Conservation (phyloP, 2,329 filamentous ascomycete species). For the Rutstroemia sp. region DNA sequence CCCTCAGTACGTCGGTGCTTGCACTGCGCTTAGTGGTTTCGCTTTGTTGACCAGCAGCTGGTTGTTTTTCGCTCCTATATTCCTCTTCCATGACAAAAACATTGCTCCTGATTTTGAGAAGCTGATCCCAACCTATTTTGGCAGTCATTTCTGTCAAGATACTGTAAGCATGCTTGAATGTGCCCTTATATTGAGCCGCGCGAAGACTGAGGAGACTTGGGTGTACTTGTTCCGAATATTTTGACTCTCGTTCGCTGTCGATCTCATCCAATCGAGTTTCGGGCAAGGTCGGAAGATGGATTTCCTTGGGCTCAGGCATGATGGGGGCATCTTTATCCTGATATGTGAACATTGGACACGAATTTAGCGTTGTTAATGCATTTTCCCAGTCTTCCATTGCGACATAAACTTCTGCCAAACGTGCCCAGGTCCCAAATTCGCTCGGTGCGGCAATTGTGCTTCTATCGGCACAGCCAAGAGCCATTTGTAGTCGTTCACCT, state of each 20-base stretch:
- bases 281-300: conserved; percentile 76
- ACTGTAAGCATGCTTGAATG: conserved; percentile 89
- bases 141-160: conserved; percentile 93
- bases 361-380: conserved; percentile 90
- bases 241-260: conserved; percentile 78
- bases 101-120: conserved; percentile 88
- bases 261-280: conserved; percentile 94
- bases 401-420: conserved; percentile 89
- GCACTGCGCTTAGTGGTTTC: conserved; percentile 55
- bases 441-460: conserved; percentile 92
- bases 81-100: conserved; percentile 99
- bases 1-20: conserved; percentile 71
- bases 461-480: conserved; percentile 86
- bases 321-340: conserved; percentile 95
- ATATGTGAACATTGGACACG: conserved; percentile 99
- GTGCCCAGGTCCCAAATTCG: conserved; percentile 95
- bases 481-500: conserved; percentile 70
- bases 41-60: conserved; percentile 38
- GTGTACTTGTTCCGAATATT: conserved; percentile 79
- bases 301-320: conserved; percentile 86
- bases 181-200: conserved; percentile 86
- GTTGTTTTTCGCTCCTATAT: conserved; percentile 81
- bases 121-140: conserved; percentile 95
- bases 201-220: conserved; percentile 78
- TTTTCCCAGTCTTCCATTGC: conserved; percentile 94